These are phyloP conservation scores for Coniosporium apollinis DNA, from an alignment of 495 filamentous ascomycete species.

Conservation along the genomic window DNA sequence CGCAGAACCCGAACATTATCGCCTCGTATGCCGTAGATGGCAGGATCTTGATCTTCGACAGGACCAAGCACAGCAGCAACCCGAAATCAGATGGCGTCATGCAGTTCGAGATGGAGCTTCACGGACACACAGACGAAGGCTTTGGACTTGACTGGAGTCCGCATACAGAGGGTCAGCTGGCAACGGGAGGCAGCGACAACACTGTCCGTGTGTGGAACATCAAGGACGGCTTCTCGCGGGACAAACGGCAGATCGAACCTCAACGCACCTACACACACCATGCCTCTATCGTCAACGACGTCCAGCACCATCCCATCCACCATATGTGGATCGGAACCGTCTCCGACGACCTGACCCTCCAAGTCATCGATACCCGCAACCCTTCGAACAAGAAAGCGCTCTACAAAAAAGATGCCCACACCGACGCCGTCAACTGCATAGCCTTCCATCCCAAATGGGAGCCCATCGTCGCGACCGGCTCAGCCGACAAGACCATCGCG, in stretches of 20 bases:
- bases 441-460: conserved; percentile 85
- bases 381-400: conserved; percentile 36
- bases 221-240: conserved; percentile 59
- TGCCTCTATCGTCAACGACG: conserved; percentile 83
- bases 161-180: conserved; percentile 62
- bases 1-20: conserved; percentile 94
- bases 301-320: conserved; percentile 79
- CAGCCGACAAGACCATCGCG: conserved; percentile 84
- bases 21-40: conserved; percentile 85
- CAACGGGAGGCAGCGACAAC: conserved; percentile 76
- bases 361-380: conserved; percentile 73
- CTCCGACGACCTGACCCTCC: conserved; percentile 85
- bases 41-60: conserved; percentile 80
- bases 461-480: conserved; percentile 75
- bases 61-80: conserved; percentile 72
- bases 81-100: conserved; percentile 43
- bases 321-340: conserved; percentile 74
- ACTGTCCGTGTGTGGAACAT: conserved; percentile 71
- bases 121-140: conserved; percentile 81
- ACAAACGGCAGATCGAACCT: conserved; percentile 49
- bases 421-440: conserved; percentile 84
- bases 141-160: conserved; percentile 91
- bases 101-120: conserved; percentile 65
- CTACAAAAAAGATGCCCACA: conserved; percentile 46
- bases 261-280: conserved; percentile 71